These are phyloP conservation scores for Halteria grandinella DNA, from an alignment of 73 alveolate species.

Conservation along the genomic window DNA sequence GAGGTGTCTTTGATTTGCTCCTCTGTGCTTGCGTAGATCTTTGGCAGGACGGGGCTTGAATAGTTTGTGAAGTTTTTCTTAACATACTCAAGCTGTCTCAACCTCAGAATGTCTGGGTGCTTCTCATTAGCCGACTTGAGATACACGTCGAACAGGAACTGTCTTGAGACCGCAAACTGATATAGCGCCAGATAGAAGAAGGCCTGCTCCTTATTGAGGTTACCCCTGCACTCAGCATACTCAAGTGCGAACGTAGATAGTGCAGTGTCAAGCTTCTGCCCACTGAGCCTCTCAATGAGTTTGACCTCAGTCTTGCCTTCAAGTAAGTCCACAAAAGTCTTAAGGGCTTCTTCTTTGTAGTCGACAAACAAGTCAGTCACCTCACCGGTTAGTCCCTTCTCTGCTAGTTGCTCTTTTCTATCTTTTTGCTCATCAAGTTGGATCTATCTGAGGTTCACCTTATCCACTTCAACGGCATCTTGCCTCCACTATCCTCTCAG, in stretches of 20 bases:
- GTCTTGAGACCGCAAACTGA: conserved; percentile 56
- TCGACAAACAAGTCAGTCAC: conserved; percentile 43
- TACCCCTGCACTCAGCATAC: conserved; percentile 71
- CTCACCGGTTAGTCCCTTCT: conserved; percentile 49
- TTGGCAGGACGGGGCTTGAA: conserved; percentile 51
- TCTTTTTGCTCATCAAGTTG: conserved; percentile 43
- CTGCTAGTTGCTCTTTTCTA: conserved; percentile 44
- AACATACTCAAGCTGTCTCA: conserved; percentile 25
- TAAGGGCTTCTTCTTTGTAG: conserved; percentile 72
- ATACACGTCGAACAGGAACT: conserved; percentile 28
- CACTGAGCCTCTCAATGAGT: conserved; percentile 18
- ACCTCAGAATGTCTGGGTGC: conserved; percentile 61
- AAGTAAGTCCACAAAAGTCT: conserved; percentile 56
- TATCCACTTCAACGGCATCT: conserved; percentile 75
- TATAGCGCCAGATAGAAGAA: conserved; percentile 59
- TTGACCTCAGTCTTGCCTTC: conserved; percentile 29
- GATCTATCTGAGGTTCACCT: conserved; percentile 52
- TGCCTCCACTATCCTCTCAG: conserved; percentile 85
- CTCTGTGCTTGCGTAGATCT: neutral
- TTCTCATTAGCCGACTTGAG: conserved; percentile 40
- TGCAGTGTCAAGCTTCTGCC: conserved; percentile 45
- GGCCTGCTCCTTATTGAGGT: conserved; percentile 66
- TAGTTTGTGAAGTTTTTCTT: conserved; percentile 35
- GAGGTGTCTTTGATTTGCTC: conserved; percentile 29
- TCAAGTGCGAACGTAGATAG: conserved; percentile 63